Percentiles rank a stretch among this genome's conserved stretches.
Conservation (phyloP, 2,329 filamentous ascomycete species). For the Emergomyces africanus region DNA sequence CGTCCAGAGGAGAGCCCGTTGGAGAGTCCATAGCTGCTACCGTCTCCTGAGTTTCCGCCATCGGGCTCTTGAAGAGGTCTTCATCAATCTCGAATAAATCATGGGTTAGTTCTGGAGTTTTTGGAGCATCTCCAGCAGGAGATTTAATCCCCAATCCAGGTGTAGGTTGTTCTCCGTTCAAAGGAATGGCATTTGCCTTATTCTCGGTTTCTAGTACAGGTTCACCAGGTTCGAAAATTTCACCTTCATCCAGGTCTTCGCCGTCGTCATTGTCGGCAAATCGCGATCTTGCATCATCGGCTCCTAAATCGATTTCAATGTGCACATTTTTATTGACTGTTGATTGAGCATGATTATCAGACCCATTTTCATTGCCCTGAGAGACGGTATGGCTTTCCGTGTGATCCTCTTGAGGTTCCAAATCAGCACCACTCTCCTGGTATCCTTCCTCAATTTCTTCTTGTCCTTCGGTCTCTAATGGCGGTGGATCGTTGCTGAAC, state of each 20-base stretch:
- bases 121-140: neutral
- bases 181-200: neutral
- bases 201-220: neutral
- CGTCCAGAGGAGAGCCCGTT: neutral
- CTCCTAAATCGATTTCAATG: slow-evolving; percentile 5
- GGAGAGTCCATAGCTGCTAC: neutral
- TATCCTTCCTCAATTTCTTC: slow-evolving; percentile 9
- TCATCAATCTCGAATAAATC: slow-evolving; percentile 22
- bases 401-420: neutral
- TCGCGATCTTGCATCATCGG: neutral
- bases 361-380: neutral
- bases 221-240: slow-evolving; percentile 6
- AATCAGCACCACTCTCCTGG: neutral
- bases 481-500: slow-evolving; percentile 2
- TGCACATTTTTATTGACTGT: slow-evolving; percentile 1
- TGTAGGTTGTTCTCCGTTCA: neutral
- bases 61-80: slow-evolving; percentile 19
- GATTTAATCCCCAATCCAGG: neutral
- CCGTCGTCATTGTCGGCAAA: neutral
- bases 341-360: neutral
- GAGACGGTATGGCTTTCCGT: neutral
- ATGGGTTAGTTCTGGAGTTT: slow-evolving; percentile 16
- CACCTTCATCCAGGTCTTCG: slow-evolving; percentile 9
- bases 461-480: slow-evolving; percentile 7
- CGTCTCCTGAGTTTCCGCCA: neutral